Conservation (phyloP, 768 basidiomycete species). For the Auricularia auricula-judae region DNA sequence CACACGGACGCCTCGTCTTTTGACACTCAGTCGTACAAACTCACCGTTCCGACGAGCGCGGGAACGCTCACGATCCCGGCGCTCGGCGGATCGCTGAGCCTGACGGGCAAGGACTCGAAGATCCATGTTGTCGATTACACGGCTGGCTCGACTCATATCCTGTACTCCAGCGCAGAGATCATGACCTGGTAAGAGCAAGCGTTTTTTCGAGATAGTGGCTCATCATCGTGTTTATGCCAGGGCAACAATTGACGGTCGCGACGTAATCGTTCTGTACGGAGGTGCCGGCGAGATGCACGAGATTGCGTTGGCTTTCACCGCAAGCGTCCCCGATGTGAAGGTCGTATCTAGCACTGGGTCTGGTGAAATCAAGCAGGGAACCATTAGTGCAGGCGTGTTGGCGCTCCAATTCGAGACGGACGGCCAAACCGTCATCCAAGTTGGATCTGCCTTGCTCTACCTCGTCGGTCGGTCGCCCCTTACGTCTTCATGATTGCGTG, state of each 20-base stretch:
- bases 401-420: background rate
- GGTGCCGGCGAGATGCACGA: background rate
- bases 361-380: background rate
- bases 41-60: constrained; percentile 30
- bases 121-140: constrained; percentile 16
- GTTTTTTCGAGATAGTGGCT: no score
- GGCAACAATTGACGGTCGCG: constrained; percentile 11
- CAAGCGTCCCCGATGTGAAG: background rate
- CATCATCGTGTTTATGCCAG: no score
- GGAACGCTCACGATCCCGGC: constrained; percentile 13
- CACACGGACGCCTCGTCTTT: background rate
- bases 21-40: constrained; percentile 6
- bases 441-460: background rate
- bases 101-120: constrained; percentile 16
- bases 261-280: constrained; percentile 14
- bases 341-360: background rate
- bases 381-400: background rate
- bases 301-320: background rate
- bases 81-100: constrained; percentile 8
- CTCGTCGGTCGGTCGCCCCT: background rate
- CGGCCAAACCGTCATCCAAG: background rate
- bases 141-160: constrained; percentile 14
- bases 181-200: background rate
- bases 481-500: background rate
- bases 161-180: constrained; percentile 13